Evolutionary conservation across 2,329 filamentous ascomycete genomes (phyloP).

Genomic region (Talaromyces rugulosus): DNA sequence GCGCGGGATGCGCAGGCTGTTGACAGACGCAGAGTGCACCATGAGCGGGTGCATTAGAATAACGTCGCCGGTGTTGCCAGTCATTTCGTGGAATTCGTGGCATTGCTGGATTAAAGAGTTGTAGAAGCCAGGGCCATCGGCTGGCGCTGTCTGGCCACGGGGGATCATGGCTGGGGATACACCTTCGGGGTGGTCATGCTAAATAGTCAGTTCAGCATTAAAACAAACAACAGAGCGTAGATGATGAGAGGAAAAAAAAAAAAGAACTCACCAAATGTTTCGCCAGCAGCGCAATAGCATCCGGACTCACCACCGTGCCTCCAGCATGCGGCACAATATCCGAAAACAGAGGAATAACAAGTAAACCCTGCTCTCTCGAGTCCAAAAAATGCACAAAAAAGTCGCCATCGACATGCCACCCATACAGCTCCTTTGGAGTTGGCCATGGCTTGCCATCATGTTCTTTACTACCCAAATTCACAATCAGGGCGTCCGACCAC

Average conservation of each 20-base stretch:
- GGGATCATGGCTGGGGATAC: constrained; percentile 63
- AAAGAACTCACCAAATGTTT: constrained; percentile 43
- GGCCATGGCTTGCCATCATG: constrained; percentile 46
- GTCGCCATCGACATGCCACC: constrained; percentile 69
- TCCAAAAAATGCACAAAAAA: constrained; percentile 71
- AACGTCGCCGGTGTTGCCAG: constrained; percentile 51
- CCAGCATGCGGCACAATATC: constrained; percentile 60
- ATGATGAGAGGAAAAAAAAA: background rate
- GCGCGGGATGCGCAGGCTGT: constrained; percentile 44
- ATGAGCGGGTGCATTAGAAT: constrained; percentile 54
- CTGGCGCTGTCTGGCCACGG: constrained; percentile 37
- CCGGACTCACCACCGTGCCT: constrained; percentile 61
- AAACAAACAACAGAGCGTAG: too few relatives aligned
- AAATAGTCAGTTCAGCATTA: background rate
- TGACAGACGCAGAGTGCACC: constrained; percentile 51
- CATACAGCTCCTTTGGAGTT: constrained; percentile 50
- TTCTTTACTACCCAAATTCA: constrained; percentile 60
- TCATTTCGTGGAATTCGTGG: constrained; percentile 48
- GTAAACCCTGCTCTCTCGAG: constrained; percentile 63
- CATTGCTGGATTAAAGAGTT: constrained; percentile 33
- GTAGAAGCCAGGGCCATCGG: constrained; percentile 32
- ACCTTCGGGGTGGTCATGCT: constrained; percentile 59
- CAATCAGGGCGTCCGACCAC: constrained; percentile 67
- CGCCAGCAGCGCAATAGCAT: constrained; percentile 56
- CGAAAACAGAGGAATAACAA: constrained; percentile 65